Base-by-base conservation (phyloP, 495 filamentous ascomycete species). In the Aspergillus biplanus region DNA sequence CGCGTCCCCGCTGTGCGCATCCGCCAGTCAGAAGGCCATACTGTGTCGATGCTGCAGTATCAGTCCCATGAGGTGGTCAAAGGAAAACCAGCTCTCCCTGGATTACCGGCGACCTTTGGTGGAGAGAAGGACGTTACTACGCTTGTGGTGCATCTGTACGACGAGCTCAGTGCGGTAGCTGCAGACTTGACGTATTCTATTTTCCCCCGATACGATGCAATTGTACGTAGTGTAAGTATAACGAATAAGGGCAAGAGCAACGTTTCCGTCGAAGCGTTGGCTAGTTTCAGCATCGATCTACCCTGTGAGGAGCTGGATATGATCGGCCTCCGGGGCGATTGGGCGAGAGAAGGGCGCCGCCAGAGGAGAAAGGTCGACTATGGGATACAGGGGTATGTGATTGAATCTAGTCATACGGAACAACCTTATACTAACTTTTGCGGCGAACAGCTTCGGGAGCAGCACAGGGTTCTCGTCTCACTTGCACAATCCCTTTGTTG, bases 111-210 rank as follows among this genome's bases (percentile, higher is more conserved):
- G 7, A 85, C 82, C 0, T 81, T 78, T 62, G 83, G 83, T 9
- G 62, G 61, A 11, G 77, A 75, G 13, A 67, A 69, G 8, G 82
- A 86, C 59, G 82, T 82, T 5, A 77, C 79, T 4, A 86, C 82
- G 2, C 69, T 86, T 37, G 73, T 77, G n/a, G 70, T 86, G 9
- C 76, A 77, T 58, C 33, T 86, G 46, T 79, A 80, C 63, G 83
- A 86, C 62, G 75, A 79, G 16, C 79, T 80, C 63, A 80, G 82
- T 27, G 67, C 75, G 33, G 71, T 86, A 21, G 75, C 75, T 0
- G 83, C 81, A 0, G 82, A 80, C 33, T 61, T 86, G 62, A 78
- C 76, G 16, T 85, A 86, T 61, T 85, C 83, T 3, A 77, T 86
- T 44, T 86, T 86, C 52, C 82, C 82, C 0, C 63, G 71, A 35